A percentile compares a stretch with the other conserved stretches of the same genome.
phyloP scores from a whole-genome alignment of 495 filamentous ascomycete species.

The Penicillium subrubescens region DNA sequence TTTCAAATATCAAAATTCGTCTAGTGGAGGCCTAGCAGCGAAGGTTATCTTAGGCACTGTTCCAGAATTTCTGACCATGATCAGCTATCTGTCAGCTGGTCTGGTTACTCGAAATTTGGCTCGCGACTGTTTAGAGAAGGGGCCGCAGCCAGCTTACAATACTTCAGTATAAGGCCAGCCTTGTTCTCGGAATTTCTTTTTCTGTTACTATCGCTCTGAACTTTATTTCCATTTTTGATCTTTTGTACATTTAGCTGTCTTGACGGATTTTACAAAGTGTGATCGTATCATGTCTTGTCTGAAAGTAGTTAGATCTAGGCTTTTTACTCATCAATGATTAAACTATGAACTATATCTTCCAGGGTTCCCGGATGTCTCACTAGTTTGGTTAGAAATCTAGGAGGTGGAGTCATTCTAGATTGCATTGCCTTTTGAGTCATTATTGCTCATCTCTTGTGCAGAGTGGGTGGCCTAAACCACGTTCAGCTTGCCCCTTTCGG shows the following conservation, averaged over 20 bases:
- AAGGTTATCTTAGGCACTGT: conserved; percentile 19
- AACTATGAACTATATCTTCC: neutral
- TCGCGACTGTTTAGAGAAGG: neutral
- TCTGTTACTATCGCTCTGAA: neutral
- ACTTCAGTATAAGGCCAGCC: neutral
- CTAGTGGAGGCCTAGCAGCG: conserved; percentile 15
- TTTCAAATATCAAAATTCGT: conserved; percentile 7
- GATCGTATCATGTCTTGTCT: neutral
- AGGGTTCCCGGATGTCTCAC: too few species aligned
- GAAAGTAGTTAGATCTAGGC: too few species aligned
- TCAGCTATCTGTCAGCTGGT: conserved; percentile 15
- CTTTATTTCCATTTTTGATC: too few species aligned
- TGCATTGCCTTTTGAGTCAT: neutral
- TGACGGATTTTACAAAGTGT: neutral
- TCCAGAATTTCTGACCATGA: conserved; percentile 25
- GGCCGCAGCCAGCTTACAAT: neutral
- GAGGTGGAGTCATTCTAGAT: neutral
- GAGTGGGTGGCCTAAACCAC: neutral
- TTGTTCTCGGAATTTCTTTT: neutral
- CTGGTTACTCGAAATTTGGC: conserved; percentile 18
- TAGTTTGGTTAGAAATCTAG: neutral
- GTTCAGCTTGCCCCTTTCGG: neutral
- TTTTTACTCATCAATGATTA: neutral
- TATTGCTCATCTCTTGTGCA: neutral
- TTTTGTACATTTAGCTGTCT: neutral